These are phyloP conservation scores for Chlorella sp. DNA, from an alignment of 139 green algal genomes.

Conservation along the genomic window DNA sequence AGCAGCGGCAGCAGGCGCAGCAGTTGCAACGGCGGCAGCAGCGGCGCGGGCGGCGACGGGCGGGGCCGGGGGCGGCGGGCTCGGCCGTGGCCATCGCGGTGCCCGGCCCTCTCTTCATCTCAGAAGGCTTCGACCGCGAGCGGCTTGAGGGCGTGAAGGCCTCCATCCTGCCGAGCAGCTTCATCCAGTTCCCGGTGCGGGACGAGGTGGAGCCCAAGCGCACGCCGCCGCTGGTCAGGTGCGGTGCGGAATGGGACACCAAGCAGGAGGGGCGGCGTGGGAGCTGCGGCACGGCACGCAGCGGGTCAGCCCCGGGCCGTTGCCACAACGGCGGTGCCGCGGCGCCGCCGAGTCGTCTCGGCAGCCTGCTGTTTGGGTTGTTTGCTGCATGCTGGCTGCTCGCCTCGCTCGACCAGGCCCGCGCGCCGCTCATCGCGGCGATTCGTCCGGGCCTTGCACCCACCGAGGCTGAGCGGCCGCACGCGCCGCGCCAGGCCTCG, in stretches of 20 bases:
- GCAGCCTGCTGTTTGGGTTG: background rate
- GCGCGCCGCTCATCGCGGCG: background rate
- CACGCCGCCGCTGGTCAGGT: conserved; percentile 25
- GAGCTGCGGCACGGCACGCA: background rate
- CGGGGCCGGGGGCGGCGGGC: background rate
- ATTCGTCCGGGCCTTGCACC: no score
- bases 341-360: no score
- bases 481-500: background rate
- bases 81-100: conserved; percentile 1
- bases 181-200: conserved; percentile 23
- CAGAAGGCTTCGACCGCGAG: conserved; percentile 3
- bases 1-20: background rate
- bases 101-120: conserved; percentile 22
- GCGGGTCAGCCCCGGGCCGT: background rate
- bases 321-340: background rate
- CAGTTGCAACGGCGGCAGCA: background rate
- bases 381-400: background rate
- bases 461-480: background rate
- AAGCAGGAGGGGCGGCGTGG: background rate
- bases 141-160: background rate
- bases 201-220: conserved; percentile 7
- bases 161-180: conserved; percentile 16
- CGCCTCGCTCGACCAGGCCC: background rate
- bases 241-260: no score
- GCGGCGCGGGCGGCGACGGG: background rate